Base-by-base conservation (phyloP, 495 filamentous ascomycete species). In the Xylaria sp. region DNA sequence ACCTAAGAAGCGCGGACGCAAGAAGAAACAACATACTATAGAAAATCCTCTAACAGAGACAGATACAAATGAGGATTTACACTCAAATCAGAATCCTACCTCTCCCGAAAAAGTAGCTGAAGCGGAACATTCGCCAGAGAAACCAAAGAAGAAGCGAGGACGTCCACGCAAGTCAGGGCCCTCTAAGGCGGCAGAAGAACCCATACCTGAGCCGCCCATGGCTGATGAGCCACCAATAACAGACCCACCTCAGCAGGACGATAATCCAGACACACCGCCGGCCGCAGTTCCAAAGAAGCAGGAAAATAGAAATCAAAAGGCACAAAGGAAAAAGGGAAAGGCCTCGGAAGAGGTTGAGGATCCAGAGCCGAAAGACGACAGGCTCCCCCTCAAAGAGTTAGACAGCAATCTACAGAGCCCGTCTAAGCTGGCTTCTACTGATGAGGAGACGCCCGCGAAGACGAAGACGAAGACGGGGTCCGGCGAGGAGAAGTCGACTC, bases 111-210 rank as follows among this genome's bases (percentile, higher is more conserved):
- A 55, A 44, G 21, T 24, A 14, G n/a, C 64, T 5, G 70, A 75
- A 35, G 43, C 48, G 8, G 72, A 63, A 57, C 41, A 33, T 26
- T 59, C 70, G 57, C 48, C 61, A 48, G 66, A 65, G 24, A 77
- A 77, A 8, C 61, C 73, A 17, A 77, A 77, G 71, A 78, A 74
- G 68, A 75, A 72, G 69, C 64, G 77, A 52, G 75, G 75, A n/a
- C 71, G 71, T 7, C 71, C 75, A 31, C 73, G 75, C 24, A 78
- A 78, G 61, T 71, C 75, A 37, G 75, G 72, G 31, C 33, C 58
- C 7, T 53, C 65, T 15, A 77, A 77, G 24, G n/a, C 44, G 17
- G 68, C 67, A 40, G 53, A 43, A 40, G 52, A 48, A 15, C 19
- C 62, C 2, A 17, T 46, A n/a, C 65, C 66, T 29, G 76, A 71